These are phyloP conservation scores for Talaromyces sp. DNA, from an alignment of 2,329 filamentous ascomycete genomes.

Conservation along the genomic window DNA sequence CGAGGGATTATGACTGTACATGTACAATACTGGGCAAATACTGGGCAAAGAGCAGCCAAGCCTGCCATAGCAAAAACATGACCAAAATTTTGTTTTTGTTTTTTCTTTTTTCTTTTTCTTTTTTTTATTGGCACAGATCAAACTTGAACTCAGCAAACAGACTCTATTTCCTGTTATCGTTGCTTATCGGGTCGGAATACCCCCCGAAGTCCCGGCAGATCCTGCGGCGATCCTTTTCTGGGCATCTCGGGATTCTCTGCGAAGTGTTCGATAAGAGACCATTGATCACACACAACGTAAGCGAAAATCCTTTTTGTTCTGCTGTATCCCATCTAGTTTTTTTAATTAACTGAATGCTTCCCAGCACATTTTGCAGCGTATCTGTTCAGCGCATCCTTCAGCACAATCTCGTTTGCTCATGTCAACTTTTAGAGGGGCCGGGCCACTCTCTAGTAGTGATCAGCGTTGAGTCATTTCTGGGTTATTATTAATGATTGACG, in stretches of 20 bases:
- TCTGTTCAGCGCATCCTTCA: not conserved
- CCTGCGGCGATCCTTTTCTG: not conserved
- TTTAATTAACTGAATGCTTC: not conserved
- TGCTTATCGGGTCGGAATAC: not conserved
- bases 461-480: not conserved
- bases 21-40: no score
- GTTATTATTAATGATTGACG: not conserved
- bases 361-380: not conserved
- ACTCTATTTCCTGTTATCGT: not conserved
- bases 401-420: no score
- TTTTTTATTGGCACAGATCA: not conserved
- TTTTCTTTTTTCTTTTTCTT: no score
- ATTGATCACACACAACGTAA: not conserved
- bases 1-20: no score
- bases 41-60: no score
- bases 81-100: no score
- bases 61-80: no score
- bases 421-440: no score
- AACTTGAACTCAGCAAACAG: not conserved
- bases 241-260: slow-evolving; percentile 7
- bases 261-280: not conserved
- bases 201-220: not conserved
- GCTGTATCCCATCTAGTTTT: not conserved
- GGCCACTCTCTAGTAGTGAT: not conserved
- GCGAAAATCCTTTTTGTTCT: not conserved